These are phyloP conservation scores for Talaromyces sp. DNA, from an alignment of 2,329 filamentous ascomycete genomes.

Conservation along the genomic window DNA sequence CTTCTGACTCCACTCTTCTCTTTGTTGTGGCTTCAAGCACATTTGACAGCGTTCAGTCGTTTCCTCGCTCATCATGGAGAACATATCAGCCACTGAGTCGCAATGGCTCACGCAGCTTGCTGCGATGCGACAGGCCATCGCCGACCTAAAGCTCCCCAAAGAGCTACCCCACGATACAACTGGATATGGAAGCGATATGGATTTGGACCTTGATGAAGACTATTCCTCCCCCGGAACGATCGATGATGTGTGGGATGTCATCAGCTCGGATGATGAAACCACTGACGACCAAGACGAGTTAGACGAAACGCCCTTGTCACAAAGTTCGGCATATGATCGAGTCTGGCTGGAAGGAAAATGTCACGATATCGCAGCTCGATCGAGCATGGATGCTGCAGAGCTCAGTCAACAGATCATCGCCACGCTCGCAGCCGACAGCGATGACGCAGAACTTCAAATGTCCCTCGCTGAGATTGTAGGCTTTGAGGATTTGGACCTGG, in stretches of 20 bases:
- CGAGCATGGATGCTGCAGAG: slow-evolving; percentile 68
- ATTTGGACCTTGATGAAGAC: slow-evolving; percentile 65
- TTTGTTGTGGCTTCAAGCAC: background rate
- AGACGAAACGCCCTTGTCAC: slow-evolving; percentile 41
- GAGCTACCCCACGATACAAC: slow-evolving; percentile 45
- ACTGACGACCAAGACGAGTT: slow-evolving; percentile 66
- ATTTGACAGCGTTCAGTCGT: no score
- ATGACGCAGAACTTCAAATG: slow-evolving; percentile 88
- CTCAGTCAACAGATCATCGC: slow-evolving; percentile 77
- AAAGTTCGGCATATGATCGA: slow-evolving; percentile 53
- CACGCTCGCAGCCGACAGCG: slow-evolving; percentile 68
- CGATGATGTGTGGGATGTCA: slow-evolving; percentile 91
- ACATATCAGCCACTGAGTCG: slow-evolving; percentile 47
- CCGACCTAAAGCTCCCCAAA: slow-evolving; percentile 65
- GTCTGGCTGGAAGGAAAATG: slow-evolving; percentile 76
- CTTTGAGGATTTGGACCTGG: slow-evolving; percentile 89
- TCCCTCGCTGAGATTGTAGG: slow-evolving; percentile 86
- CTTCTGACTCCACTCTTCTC: background rate
- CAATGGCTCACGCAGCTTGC: slow-evolving; percentile 85
- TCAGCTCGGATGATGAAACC: slow-evolving; percentile 71
- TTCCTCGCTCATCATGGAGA: no score
- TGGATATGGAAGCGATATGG: slow-evolving; percentile 56
- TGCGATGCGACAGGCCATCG: slow-evolving; percentile 84
- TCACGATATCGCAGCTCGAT: slow-evolving; percentile 62
- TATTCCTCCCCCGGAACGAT: slow-evolving; percentile 62